phyloP scores from a whole-genome alignment of 331 rosid genomes.

The Phaseolus coccineus region DNA sequence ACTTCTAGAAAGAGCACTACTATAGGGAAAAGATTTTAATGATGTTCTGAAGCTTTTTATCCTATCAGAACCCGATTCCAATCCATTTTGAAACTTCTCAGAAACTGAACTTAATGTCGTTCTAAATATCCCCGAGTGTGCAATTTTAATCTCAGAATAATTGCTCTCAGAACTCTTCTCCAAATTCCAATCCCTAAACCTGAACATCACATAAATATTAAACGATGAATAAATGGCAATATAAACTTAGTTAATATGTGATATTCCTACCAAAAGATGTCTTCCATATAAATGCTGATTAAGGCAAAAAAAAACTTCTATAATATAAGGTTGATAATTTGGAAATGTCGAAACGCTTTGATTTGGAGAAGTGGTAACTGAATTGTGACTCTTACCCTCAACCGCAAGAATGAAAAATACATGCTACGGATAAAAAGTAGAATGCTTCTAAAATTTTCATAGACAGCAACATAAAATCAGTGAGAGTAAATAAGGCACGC shows the following conservation, averaged over 20 bases:
- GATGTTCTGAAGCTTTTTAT: conserved; percentile 64
- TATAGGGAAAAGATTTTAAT: conserved; percentile 64
- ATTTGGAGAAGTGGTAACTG: conserved; percentile 10
- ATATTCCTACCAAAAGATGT: conserved; percentile 1
- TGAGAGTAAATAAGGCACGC: conserved; percentile 17
- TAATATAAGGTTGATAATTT: neutral
- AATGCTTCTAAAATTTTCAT: conserved; percentile 19
- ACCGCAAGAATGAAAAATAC: conserved; percentile 1
- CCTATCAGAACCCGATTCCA: conserved; percentile 81
- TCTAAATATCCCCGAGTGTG: conserved; percentile 52
- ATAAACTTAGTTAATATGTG: conserved; percentile 23
- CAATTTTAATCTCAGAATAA: conserved; percentile 55
- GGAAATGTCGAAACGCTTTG: conserved; percentile 7
- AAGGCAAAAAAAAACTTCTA: neutral
- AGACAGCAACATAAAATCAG: neutral
- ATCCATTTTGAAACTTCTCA: conserved; percentile 64
- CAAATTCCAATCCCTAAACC: conserved; percentile 81
- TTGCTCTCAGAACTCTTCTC: conserved; percentile 64
- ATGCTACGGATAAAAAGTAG: conserved; percentile 15
- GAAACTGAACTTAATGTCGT: conserved; percentile 61
- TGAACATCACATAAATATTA: conserved; percentile 43
- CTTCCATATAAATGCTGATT: neutral
- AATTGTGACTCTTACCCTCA: conserved; percentile 11
- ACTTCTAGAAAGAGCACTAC: conserved; percentile 51
- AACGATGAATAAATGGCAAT: neutral